phyloP scores from a whole-genome alignment of 805 yeast genomes.

The Komagataella populi region DNA sequence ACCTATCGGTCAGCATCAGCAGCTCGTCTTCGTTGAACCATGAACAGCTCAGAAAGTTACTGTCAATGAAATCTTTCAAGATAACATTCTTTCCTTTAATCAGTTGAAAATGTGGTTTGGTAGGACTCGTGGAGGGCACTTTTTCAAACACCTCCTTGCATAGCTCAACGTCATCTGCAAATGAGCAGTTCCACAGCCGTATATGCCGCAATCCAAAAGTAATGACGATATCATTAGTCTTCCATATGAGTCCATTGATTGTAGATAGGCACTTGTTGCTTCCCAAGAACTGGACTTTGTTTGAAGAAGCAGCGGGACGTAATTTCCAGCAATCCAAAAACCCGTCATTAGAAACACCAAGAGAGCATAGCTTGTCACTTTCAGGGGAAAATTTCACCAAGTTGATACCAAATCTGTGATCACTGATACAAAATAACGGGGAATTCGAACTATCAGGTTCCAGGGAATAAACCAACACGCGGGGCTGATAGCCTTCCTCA shows the following conservation, averaged over 20 bases:
- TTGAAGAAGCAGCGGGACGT: slow-evolving; percentile 8
- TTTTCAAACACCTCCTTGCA: not conserved
- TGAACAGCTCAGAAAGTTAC: slow-evolving; percentile 31
- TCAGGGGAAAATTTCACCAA: slow-evolving; percentile 44
- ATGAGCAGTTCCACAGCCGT: slow-evolving; percentile 38
- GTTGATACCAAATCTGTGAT: slow-evolving; percentile 55
- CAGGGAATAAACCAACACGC: slow-evolving; percentile 45
- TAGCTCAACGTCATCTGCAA: not conserved
- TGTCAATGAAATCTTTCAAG: slow-evolving; percentile 32
- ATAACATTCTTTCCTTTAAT: slow-evolving; percentile 49
- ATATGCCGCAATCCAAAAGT: slow-evolving; percentile 51
- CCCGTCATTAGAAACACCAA: slow-evolving; percentile 63
- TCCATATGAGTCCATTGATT: slow-evolving; percentile 45
- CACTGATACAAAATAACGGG: slow-evolving; percentile 43
- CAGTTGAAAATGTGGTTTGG: slow-evolving; percentile 5
- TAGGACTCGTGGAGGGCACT: not conserved
- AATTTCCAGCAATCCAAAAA: slow-evolving; percentile 46
- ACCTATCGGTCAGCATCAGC: slow-evolving; percentile 19
- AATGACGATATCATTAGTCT: slow-evolving; percentile 27
- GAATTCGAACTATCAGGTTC: slow-evolving; percentile 29
- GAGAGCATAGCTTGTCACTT: slow-evolving; percentile 39
- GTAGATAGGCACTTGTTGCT: slow-evolving; percentile 52
- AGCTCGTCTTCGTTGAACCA: slow-evolving; percentile 22
- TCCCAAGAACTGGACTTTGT: slow-evolving; percentile 22
- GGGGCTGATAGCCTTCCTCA: slow-evolving; percentile 57